Evolutionary conservation across 306 rosid species (phyloP).

Genomic region (Bauhinia variegata): DNA sequence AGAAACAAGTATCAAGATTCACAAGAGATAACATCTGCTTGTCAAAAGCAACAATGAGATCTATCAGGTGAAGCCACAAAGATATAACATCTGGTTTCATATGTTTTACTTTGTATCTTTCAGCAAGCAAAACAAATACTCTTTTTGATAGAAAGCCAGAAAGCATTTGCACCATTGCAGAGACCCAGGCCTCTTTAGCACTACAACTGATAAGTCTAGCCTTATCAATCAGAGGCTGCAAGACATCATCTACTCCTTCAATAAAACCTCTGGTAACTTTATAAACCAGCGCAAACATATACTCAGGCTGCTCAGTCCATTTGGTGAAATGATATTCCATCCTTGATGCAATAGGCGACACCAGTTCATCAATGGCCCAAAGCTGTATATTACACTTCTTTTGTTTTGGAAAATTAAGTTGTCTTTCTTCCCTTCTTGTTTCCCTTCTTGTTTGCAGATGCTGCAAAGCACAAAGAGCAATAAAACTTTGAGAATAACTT

Average conservation of each 20-base stretch:
- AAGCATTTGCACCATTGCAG: slow-evolving; percentile 68
- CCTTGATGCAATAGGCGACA: slow-evolving; percentile 73
- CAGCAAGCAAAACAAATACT: slow-evolving; percentile 54
- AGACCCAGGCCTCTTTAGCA: slow-evolving; percentile 83
- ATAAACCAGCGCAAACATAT: slow-evolving; percentile 64
- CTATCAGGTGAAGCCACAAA: slow-evolving; percentile 74
- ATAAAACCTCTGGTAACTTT: slow-evolving; percentile 66
- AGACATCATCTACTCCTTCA: slow-evolving; percentile 68
- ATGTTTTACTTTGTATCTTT: slow-evolving; percentile 51
- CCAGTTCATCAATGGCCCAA: slow-evolving; percentile 80
- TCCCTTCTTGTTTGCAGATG: slow-evolving; percentile 68
- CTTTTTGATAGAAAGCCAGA: slow-evolving; percentile 63
- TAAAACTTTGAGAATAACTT: slow-evolving; percentile 63
- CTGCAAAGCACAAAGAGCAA: slow-evolving; percentile 74
- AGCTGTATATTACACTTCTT: slow-evolving; percentile 49
- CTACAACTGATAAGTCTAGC: slow-evolving; percentile 70
- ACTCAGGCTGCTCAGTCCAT: slow-evolving; percentile 78
- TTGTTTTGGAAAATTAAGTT: slow-evolving; percentile 39
- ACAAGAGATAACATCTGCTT: slow-evolving; percentile 65
- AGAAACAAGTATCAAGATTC: slow-evolving; percentile 48
- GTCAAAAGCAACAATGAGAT: slow-evolving; percentile 59
- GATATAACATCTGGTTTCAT: slow-evolving; percentile 52
- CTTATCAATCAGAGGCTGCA: slow-evolving; percentile 78
- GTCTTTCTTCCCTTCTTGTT: slow-evolving; percentile 60
- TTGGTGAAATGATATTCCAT: slow-evolving; percentile 69